These are phyloP conservation scores for Venturia oleaginea DNA, from an alignment of 2,329 filamentous ascomycete species.

Conservation along the genomic window DNA sequence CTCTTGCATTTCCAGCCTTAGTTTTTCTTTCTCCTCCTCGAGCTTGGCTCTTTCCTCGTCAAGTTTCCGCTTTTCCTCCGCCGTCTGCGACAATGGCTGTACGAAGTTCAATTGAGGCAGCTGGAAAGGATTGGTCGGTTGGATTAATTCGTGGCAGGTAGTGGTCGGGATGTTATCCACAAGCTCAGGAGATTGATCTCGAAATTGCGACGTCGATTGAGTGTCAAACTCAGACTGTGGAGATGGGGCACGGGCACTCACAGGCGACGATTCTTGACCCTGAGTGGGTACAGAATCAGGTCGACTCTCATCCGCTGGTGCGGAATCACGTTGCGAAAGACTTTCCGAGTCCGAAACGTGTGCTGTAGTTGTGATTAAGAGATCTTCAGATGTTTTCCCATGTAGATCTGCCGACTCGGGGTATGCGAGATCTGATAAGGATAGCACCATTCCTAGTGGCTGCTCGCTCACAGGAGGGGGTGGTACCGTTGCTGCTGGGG, in stretches of 20 bases:
- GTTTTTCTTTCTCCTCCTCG: background rate
- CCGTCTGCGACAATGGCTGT: background rate
- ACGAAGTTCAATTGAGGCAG: background rate
- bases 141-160: background rate
- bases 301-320: background rate
- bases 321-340: background rate
- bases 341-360: background rate
- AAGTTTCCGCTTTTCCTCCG: background rate
- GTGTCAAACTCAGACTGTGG: background rate
- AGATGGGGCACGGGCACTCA: background rate
- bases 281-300: background rate
- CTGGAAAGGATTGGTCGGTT: background rate
- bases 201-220: background rate
- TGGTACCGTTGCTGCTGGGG: background rate
- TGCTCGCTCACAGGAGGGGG: background rate
- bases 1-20: background rate
- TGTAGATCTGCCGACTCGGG: background rate
- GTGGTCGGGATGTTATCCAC: background rate
- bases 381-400: background rate
- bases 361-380: background rate
- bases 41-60: constrained; percentile 1
- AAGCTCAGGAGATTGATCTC: background rate
- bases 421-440: background rate
- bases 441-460: background rate
- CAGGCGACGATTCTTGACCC: background rate